Percentiles rank a stretch among this genome's conserved stretches.
These are phyloP conservation scores for Eucalyptus regnans DNA, from an alignment of 345 rosid species.

Conservation along the genomic window DNA sequence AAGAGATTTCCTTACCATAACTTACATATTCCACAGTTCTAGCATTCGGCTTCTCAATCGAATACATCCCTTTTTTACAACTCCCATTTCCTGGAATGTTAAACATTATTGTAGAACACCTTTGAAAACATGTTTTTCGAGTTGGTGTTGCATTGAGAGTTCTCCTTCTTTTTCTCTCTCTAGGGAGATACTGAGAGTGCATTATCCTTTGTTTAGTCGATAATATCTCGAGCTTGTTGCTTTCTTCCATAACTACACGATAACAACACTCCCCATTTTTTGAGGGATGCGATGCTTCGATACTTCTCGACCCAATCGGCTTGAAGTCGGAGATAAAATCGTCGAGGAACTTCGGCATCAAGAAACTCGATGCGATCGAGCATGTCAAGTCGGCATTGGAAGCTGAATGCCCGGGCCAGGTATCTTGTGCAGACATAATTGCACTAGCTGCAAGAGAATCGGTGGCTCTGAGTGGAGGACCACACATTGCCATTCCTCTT, in stretches of 20 bases:
- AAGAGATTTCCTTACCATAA: neutral
- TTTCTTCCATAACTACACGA: neutral
- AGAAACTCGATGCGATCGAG: conserved; percentile 11
- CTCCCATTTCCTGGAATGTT: neutral
- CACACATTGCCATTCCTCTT: conserved; percentile 13
- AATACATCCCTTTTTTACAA: neutral
- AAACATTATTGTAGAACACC: neutral
- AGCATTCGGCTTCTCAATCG: too few relatives aligned
- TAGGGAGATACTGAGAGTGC: neutral
- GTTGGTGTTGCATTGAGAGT: neutral
- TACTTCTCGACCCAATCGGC: conserved; percentile 4
- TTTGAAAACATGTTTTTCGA: neutral
- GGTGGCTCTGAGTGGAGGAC: conserved; percentile 21
- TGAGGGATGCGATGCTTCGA: conserved; percentile 27
- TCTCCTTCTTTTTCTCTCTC: neutral
- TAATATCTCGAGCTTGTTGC: neutral
- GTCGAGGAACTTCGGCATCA: conserved; percentile 8
- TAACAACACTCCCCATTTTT: neutral
- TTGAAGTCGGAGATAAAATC: conserved; percentile 5
- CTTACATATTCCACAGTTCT: too few relatives aligned
- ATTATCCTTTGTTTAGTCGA: neutral
- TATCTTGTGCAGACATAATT: conserved; percentile 26
- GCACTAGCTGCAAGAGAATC: conserved; percentile 22
- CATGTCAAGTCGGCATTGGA: conserved; percentile 1
- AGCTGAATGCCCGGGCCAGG: conserved; percentile 10